phyloP scores from a whole-genome alignment of 768 basidiomycete genomes.

The Cystofilobasidium bisporidii region DNA sequence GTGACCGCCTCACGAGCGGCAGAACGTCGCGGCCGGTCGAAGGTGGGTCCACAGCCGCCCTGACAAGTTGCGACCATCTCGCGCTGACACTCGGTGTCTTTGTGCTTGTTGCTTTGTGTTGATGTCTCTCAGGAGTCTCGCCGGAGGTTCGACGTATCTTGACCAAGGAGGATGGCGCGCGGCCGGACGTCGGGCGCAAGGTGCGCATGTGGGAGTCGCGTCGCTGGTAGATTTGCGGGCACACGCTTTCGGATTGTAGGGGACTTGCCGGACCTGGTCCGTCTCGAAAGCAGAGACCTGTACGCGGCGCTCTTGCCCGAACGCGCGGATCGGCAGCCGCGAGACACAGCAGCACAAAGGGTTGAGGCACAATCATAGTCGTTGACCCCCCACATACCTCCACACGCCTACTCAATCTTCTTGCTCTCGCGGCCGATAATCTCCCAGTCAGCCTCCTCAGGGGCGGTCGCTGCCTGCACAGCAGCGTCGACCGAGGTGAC shows the following conservation, averaged over 20 bases:
- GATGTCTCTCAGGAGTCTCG: not conserved
- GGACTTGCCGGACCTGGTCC: too few species aligned
- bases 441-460: conserved; percentile 19
- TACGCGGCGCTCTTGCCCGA: too few species aligned
- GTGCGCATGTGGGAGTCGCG: not conserved
- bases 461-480: not conserved
- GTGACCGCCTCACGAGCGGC: not conserved
- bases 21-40: not conserved
- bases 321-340: too few species aligned
- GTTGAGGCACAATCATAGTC: too few species aligned
- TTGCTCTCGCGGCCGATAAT: conserved; percentile 1
- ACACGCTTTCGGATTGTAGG: too few species aligned
- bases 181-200: not conserved
- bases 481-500: not conserved
- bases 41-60: not conserved
- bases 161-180: not conserved
- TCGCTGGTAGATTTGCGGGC: not conserved
- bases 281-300: too few species aligned
- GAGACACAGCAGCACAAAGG: too few species aligned
- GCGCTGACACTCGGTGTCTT: too few species aligned
- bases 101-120: too few species aligned
- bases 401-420: not conserved
- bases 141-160: not conserved
- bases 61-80: too few species aligned
- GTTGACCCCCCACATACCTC: too few species aligned